Conservation (phyloP, 2,329 filamentous ascomycete genomes). For the Trichoderma cornu-damae region DNA sequence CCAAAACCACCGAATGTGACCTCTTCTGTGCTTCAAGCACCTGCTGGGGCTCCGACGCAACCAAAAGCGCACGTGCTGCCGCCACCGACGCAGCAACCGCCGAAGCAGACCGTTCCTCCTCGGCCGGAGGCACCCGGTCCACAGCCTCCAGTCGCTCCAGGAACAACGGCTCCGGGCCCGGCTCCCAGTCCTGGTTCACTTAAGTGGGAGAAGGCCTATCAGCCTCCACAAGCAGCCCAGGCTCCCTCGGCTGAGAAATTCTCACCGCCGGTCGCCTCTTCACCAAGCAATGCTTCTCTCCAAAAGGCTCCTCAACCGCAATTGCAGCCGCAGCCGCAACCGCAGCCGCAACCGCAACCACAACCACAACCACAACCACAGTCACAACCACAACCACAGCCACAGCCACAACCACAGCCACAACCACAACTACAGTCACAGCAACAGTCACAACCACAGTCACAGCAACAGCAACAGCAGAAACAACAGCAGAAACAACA, state of each 20-base stretch:
- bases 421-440: constrained; percentile 23
- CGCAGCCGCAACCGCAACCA: constrained; percentile 23
- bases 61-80: constrained; percentile 32
- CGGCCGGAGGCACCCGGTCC: constrained; percentile 28
- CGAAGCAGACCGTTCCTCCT: constrained; percentile 32
- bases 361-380: constrained; percentile 20
- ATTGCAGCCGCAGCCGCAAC: constrained; percentile 22
- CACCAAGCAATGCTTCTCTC: constrained; percentile 23
- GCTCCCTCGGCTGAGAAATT: constrained; percentile 26
- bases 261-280: constrained; percentile 23
- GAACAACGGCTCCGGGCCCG: too few relatives aligned
- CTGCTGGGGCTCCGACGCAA: constrained; percentile 30
- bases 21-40: constrained; percentile 36
- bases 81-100: constrained; percentile 29
- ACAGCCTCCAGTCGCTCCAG: constrained; percentile 28
- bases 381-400: constrained; percentile 18
- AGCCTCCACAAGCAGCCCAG: constrained; percentile 30
- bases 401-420: constrained; percentile 24
- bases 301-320: constrained; percentile 24
- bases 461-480: constrained; percentile 24
- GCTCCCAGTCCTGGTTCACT: constrained; percentile 28
- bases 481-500: constrained; percentile 15
- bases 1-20: constrained; percentile 30
- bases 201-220: constrained; percentile 42
- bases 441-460: constrained; percentile 21